Evolutionary conservation across 257 asterid genomes (phyloP).

Genomic region (Solanum medicagineum): DNA sequence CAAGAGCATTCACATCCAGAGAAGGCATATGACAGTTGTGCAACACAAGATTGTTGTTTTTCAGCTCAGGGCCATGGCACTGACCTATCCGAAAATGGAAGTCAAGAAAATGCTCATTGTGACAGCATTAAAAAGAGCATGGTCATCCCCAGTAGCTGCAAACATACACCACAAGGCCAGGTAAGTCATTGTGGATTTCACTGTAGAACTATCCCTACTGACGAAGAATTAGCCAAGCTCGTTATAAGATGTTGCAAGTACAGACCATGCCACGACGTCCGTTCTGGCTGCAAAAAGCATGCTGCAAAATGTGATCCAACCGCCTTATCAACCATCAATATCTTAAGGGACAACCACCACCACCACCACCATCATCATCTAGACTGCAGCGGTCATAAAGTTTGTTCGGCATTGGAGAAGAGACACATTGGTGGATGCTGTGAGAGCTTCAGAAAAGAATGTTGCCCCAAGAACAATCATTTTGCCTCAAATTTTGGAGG

Average conservation of each 20-base stretch:
- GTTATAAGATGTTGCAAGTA: slow-evolving; percentile 12
- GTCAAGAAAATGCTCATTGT: not conserved
- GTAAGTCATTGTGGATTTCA: not conserved
- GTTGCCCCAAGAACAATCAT: slow-evolving; percentile 26
- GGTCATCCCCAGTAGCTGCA: not conserved
- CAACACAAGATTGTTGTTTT: not conserved
- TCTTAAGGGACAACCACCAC: not conserved
- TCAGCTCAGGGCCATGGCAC: not conserved
- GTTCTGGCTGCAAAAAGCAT: not conserved
- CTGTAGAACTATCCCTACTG: not conserved
- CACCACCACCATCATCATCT: not conserved
- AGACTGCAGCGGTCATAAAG: not conserved
- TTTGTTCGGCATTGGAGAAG: not conserved
- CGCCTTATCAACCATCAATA: not conserved
- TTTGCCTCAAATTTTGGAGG: slow-evolving; percentile 19
- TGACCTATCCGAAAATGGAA: not conserved
- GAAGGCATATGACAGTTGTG: not conserved
- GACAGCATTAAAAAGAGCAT: not conserved
- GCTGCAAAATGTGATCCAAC: slow-evolving; percentile 1
- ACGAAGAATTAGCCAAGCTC: not conserved
- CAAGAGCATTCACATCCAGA: not conserved
- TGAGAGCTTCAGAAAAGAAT: slow-evolving; percentile 32
- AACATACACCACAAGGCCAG: not conserved
- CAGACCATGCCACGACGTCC: not conserved
- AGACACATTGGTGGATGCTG: slow-evolving; percentile 34